Base-by-base conservation (phyloP, 129 eudicot species). In the Sambucus nigra region DNA sequence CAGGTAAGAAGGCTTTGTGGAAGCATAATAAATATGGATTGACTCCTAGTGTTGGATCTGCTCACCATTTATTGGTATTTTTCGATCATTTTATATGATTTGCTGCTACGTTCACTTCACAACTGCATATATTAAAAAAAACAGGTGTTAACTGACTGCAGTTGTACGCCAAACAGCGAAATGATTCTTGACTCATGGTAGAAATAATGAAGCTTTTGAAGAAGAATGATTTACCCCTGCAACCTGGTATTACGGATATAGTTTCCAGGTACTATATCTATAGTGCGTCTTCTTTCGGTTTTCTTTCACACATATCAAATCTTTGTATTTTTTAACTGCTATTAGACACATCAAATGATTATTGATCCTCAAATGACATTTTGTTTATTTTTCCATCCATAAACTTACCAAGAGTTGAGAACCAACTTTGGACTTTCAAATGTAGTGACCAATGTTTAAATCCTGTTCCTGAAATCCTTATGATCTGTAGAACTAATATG, bases 211-310 rank as follows among this genome's bases (percentile, higher is more conserved):
- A 75, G 38, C 89, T 76, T 56, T 50, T 91, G 66, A 79, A 85
- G 66, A 71, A 39, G 55, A 91, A 85, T 70, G 86, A 77, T 64
- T 56, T 91, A 50, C 89, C 81, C 32, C 68, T 86, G 68, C 98
- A 82, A 64, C 87, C 95, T 82, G 94, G 95, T 40, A 91, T 94
- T 0, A 89, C 95, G 2, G 98, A 91, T 71, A 66, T 82, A 40
- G 67, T 86, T 49, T 79, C 86, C 59, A 82, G 95, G 97, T 88
- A 82, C 25, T 11, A 0, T 29, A 46, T 47, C 16, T 13, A 7
- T 25, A 19, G n/a, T 41, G 3, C 41, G 26, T 39, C 49, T 11
- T 7, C 25, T 26, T 23, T 57, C 0, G 4, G 14, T 56, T 39
- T 16, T 39, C 23, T 45, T 15, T 21, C 61, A 6, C 17, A 24